Conservation (phyloP, 345 rosid genomes). For the Camelina sativa region DNA sequence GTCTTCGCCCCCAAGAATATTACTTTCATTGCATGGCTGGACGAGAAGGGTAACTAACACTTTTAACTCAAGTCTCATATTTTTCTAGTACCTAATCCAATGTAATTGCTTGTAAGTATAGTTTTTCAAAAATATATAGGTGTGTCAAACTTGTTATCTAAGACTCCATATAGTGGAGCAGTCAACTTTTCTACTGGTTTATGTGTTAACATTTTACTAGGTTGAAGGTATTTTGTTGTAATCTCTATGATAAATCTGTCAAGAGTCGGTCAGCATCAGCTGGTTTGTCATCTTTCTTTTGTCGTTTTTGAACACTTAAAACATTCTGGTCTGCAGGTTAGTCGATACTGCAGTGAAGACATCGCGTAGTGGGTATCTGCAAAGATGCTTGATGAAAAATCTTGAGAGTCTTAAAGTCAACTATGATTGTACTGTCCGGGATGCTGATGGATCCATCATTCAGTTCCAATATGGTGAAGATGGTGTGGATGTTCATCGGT, state of each 20-base stretch:
- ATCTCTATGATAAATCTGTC: conserved; percentile 10
- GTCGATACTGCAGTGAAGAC: conserved; percentile 99
- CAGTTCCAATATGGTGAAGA: conserved; percentile 98
- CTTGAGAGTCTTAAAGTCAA: conserved; percentile 87
- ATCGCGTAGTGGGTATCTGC: conserved; percentile 99
- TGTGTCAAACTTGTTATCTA: neutral
- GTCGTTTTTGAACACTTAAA: conserved; percentile 17
- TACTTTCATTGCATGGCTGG: conserved; percentile 99
- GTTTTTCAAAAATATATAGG: neutral
- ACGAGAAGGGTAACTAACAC: conserved; percentile 85
- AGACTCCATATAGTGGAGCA: neutral
- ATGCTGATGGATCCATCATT: conserved; percentile 89
- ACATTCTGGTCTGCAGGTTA: conserved; percentile 57
- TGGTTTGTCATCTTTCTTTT: conserved; percentile 16
- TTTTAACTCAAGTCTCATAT: neutral
- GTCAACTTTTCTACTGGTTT: conserved; percentile 13
- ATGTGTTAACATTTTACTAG: conserved; percentile 1
- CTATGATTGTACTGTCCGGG: conserved; percentile 97
- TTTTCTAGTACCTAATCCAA: neutral
- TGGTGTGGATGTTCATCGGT: conserved; percentile 92
- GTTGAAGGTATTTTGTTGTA: conserved; percentile 14
- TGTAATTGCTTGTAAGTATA: neutral
- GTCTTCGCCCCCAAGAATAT: conserved; percentile 99
- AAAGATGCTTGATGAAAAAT: conserved; percentile 95
- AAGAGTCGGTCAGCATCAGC: conserved; percentile 5